Percentiles rank a stretch among this genome's conserved stretches.
phyloP scores from a whole-genome alignment of 345 rosid genomes.

The Murraya koenigii region DNA sequence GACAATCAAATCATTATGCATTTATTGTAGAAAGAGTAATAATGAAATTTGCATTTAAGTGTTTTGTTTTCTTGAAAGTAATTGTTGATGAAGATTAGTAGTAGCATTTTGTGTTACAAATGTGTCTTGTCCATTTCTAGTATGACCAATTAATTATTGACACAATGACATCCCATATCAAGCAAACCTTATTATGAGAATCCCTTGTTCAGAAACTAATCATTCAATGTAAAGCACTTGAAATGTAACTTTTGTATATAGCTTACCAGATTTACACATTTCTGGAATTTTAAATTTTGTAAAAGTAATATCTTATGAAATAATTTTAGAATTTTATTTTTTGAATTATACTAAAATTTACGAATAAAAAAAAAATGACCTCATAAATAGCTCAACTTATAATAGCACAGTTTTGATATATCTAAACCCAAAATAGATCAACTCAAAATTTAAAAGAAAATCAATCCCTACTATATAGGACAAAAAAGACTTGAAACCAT shows the following conservation, averaged over 20 bases:
- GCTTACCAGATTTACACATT: not conserved
- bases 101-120: not conserved
- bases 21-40: not conserved
- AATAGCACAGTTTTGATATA: too few relatives aligned
- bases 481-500: too few relatives aligned
- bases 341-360: too few relatives aligned
- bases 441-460: too few relatives aligned
- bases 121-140: not conserved
- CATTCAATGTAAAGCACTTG: not conserved
- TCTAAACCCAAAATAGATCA: too few relatives aligned
- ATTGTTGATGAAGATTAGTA: not conserved
- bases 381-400: too few relatives aligned
- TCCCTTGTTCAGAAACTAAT: not conserved
- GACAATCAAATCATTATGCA: not conserved
- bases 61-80: not conserved
- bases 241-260: too few relatives aligned
- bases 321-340: too few relatives aligned
- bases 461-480: too few relatives aligned
- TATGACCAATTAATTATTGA: not conserved
- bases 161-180: not conserved
- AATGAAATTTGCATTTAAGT: not conserved
- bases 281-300: too few relatives aligned
- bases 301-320: too few relatives aligned
- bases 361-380: too few relatives aligned
- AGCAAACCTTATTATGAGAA: not conserved